These are phyloP conservation scores for Cryphonectria japonica DNA, from an alignment of 2,329 filamentous ascomycete genomes.

Conservation along the genomic window DNA sequence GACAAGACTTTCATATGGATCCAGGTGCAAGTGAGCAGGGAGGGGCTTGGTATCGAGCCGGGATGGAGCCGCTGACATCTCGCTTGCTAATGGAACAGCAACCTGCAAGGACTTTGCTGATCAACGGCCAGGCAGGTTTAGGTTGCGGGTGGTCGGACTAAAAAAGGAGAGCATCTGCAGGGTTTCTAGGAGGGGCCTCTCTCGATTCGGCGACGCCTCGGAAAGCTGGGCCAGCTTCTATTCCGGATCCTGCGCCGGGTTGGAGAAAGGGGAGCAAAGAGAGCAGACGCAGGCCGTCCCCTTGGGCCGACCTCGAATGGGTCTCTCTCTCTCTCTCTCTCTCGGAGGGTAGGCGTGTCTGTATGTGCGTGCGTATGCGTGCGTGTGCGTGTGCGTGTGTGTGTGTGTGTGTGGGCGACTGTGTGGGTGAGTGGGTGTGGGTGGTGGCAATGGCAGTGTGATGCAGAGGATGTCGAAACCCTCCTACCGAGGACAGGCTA, in stretches of 20 bases:
- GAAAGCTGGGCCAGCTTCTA: conserved; percentile 15
- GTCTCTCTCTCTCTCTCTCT: not conserved
- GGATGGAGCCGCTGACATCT: conserved; percentile 46
- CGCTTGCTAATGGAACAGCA: conserved; percentile 32
- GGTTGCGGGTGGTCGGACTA: conserved; percentile 14
- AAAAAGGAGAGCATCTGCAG: conserved; percentile 14
- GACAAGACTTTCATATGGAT: conserved; percentile 39
- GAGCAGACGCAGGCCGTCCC: not conserved
- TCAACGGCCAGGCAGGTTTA: conserved; percentile 33
- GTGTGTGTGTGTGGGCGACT: too few species aligned
- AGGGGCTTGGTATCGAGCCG: conserved; percentile 41
- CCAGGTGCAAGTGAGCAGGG: conserved; percentile 39
- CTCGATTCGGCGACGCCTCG: conserved; percentile 22
- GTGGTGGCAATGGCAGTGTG: not conserved
- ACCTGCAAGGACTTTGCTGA: conserved; percentile 26
- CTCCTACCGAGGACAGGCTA: not conserved
- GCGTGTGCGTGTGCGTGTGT: not conserved
- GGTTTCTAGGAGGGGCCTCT: conserved; percentile 15
- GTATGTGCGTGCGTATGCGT: not conserved
- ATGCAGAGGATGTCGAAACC: not conserved
- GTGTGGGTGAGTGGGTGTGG: too few species aligned
- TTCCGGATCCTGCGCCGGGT: conserved; percentile 14
- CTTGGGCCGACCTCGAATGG: not conserved
- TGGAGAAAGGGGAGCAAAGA: not conserved
- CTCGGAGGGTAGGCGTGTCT: too few species aligned